A percentile compares a stretch with the other conserved stretches of the same genome.
These are phyloP conservation scores for Poa annua DNA, from an alignment of 176 grass and related monocot species.

Conservation along the genomic window DNA sequence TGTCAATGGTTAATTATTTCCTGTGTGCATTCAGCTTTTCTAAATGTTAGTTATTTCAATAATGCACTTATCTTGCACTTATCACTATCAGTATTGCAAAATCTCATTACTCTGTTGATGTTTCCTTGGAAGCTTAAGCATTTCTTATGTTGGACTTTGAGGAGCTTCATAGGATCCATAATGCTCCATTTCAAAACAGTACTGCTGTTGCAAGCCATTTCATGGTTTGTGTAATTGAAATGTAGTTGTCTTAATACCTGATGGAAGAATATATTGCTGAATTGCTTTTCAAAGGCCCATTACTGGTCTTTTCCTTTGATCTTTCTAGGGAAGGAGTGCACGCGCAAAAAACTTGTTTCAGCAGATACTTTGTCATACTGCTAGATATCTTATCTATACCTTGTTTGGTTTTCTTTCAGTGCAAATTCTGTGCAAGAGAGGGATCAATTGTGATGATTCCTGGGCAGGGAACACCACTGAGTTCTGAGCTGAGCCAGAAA, in stretches of 20 bases:
- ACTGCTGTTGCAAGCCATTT: neutral
- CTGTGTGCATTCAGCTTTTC: neutral
- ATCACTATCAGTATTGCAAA: neutral
- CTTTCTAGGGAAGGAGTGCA: neutral
- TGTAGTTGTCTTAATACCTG: neutral
- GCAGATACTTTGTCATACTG: neutral
- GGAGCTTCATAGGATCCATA: neutral
- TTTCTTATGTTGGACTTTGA: conserved; percentile 1
- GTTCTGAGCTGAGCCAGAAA: conserved; percentile 61
- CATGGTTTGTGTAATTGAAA: conserved; percentile 18
- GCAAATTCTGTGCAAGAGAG: conserved; percentile 91
- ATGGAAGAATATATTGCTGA: conserved; percentile 27
- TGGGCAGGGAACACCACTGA: conserved; percentile 80
- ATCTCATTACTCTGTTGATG: conserved; percentile 21
- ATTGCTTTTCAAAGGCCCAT: conserved; percentile 15
- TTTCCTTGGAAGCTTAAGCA: conserved; percentile 5
- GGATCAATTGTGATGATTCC: conserved; percentile 89
- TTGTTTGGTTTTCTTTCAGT: conserved; percentile 65
- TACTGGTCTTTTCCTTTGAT: conserved; percentile 17
- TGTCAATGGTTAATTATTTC: neutral
- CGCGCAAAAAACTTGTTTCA: conserved; percentile 16
- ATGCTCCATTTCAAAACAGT: neutral
- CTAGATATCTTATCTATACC: neutral
- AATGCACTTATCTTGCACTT: conserved; percentile 4
- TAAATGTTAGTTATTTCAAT: neutral